Base-by-base conservation (phyloP, 2,329 filamentous ascomycete genomes). In the Microcyclosporella mali region DNA sequence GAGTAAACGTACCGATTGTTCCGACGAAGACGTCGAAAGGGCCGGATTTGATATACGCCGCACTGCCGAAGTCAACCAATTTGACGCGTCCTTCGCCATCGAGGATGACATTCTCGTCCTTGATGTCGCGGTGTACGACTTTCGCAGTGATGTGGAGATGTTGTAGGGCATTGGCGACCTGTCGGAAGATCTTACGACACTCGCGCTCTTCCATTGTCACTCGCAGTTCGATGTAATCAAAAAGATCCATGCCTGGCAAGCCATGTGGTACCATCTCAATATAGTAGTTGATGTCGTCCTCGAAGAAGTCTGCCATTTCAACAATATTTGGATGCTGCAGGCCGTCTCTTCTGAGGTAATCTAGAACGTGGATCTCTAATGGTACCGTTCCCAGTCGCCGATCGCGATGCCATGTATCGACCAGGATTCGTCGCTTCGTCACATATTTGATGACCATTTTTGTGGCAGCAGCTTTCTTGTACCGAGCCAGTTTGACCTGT, bases 21-120 rank as follows among this genome's bases (percentile, higher is more conserved):
- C 92, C 92, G 39, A 98, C 92, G 69, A 98, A 98, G 11, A 98
- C 92, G 64, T 97, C 89, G 73, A 98, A 98, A 34, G 92, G 92
- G 11, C 92, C 92, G 64, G 85, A 95, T 70, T 94, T 95, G 72
- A 97, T 94, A 64, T 98, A 98, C 49, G 92, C 89, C 46, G 92
- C 92, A 62, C 89, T 95, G 47, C 92, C 92, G 68, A 98, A 98
- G 66, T 98, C 92, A 55, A 97, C 97, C 58, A 98, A 73, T 69
- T 95, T 97, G 67, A 98, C 94, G 55, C 85, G 83, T 18, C 90
- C 89, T 62, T 97, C 89, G 28, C 92, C 90, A 60, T 98, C 92
- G 12, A 98, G 73, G 42, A 98, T 85, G 21, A 98, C 87, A 56
- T 98, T 98, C 68, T 98, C 92, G 58, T 98, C 92, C 65, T 98